phyloP scores from a whole-genome alignment of 2,329 filamentous ascomycete genomes.

The Balansia obtecta region DNA sequence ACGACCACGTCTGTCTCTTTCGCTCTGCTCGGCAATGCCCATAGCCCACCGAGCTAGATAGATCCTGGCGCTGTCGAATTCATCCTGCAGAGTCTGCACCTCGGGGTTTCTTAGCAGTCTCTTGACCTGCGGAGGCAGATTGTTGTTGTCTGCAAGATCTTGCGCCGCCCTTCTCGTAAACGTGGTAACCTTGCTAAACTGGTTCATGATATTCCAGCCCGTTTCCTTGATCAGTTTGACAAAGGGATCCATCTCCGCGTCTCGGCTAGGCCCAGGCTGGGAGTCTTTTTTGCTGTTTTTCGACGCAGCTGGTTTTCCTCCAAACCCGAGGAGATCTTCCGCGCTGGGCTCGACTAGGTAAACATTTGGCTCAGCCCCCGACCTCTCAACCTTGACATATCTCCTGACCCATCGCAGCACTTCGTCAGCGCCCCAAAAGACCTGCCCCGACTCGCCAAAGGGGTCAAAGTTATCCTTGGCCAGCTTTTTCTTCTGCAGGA shows the following conservation, averaged over 20 bases:
- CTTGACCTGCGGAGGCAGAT: conserved; percentile 76
- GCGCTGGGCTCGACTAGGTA: conserved; percentile 80
- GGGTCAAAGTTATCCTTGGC: conserved; percentile 80
- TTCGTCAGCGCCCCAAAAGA: conserved; percentile 98
- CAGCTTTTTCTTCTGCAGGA: conserved; percentile 80
- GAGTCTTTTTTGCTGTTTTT: conserved; percentile 18
- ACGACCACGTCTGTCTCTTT: conserved; percentile 69
- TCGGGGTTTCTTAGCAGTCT: conserved; percentile 81
- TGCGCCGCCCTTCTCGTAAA: conserved; percentile 88
- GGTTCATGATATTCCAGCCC: conserved; percentile 91
- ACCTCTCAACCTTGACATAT: conserved; percentile 74
- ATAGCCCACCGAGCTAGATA: conserved; percentile 97
- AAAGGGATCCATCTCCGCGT: conserved; percentile 81
- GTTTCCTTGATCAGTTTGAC: conserved; percentile 91
- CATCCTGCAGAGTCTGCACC: conserved; percentile 88
- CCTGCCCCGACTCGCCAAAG: conserved; percentile 69
- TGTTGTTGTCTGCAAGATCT: conserved; percentile 82
- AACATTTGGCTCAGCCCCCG: conserved; percentile 74
- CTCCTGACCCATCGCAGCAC: conserved; percentile 79
- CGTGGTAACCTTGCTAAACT: conserved; percentile 92
- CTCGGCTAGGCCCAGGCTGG: conserved; percentile 31
- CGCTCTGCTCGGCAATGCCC: conserved; percentile 95
- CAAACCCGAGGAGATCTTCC: conserved; percentile 77
- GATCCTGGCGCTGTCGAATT: conserved; percentile 90
- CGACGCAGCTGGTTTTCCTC: conserved; percentile 41